Percentiles rank a stretch among this genome's conserved stretches.
Conservation (phyloP, 1,284 basidiomycete genomes). For the Mycena citricolor region DNA sequence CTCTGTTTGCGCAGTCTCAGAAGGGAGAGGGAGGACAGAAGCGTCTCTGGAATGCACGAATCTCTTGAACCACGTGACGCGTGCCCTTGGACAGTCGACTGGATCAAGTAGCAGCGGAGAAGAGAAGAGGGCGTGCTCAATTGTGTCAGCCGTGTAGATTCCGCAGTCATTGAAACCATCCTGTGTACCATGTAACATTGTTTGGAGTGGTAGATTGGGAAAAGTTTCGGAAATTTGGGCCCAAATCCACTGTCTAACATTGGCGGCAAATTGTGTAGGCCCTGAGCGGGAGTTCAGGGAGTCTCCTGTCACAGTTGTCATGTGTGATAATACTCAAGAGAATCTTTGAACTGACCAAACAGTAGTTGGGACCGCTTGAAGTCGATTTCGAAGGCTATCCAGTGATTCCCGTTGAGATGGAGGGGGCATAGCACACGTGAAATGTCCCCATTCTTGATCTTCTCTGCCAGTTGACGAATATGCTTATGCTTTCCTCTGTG, state of each 20-base stretch:
- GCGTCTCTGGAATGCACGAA: not conserved
- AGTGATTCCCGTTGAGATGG: slow-evolving; percentile 4
- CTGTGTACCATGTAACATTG: not conserved
- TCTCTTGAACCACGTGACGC: slow-evolving; percentile 5
- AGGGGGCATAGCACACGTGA: slow-evolving; percentile 1
- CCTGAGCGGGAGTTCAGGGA: not conserved
- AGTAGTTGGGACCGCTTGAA: no score
- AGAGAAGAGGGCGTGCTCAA: not conserved
- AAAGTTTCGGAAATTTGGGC: not conserved
- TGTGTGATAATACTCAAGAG: not conserved
- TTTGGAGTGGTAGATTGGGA: no score
- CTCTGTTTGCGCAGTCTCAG: no score
- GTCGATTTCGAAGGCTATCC: slow-evolving; percentile 7
- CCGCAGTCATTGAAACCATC: slow-evolving; percentile 5
- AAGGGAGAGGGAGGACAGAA: no score
- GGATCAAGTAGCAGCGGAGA: not conserved
- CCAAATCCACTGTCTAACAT: not conserved
- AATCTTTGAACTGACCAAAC: no score
- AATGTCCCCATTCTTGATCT: slow-evolving; percentile 1
- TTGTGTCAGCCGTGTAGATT: slow-evolving; percentile 1
- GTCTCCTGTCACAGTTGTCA: not conserved
- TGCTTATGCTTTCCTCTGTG: not conserved
- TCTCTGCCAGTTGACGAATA: not conserved
- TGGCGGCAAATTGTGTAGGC: not conserved
- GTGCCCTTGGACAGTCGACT: not conserved